Conservation (phyloP, 1,284 basidiomycete genomes). For the Leccinum griseonigrum region DNA sequence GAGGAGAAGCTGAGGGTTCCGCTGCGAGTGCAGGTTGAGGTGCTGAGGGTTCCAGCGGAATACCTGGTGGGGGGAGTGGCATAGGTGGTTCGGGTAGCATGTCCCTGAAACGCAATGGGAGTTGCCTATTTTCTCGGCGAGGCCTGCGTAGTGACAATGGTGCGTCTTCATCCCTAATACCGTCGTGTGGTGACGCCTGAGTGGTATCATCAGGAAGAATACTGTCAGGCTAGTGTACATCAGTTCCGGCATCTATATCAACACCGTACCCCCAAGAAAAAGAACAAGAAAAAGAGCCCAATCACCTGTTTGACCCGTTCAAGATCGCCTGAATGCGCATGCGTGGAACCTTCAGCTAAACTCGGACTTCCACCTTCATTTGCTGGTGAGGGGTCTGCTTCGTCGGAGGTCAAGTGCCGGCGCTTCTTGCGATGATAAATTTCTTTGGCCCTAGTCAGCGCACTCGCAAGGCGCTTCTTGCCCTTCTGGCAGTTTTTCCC, state of each 20-base stretch:
- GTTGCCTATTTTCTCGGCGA: background rate
- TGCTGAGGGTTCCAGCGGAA: background rate
- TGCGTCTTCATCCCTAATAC: background rate
- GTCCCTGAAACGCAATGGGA: background rate
- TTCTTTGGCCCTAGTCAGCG: background rate
- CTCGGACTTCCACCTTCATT: background rate
- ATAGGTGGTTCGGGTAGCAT: background rate
- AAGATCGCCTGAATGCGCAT: background rate
- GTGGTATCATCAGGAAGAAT: background rate
- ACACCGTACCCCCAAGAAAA: background rate
- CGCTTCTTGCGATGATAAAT: background rate
- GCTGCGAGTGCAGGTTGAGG: background rate
- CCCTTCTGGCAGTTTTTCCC: background rate
- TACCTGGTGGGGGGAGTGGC: background rate
- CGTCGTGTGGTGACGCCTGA: background rate
- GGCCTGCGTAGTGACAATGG: background rate
- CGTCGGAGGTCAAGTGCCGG: background rate
- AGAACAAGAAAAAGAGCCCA: background rate
- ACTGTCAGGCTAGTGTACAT: background rate
- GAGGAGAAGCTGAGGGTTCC: background rate
- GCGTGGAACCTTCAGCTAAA: background rate
- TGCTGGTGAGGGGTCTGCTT: background rate
- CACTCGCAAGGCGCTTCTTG: background rate
- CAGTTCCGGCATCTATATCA: background rate
- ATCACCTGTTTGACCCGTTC: background rate